These are phyloP conservation scores for Phoma sp. DNA, from an alignment of 2,329 filamentous ascomycete genomes.

Conservation along the genomic window DNA sequence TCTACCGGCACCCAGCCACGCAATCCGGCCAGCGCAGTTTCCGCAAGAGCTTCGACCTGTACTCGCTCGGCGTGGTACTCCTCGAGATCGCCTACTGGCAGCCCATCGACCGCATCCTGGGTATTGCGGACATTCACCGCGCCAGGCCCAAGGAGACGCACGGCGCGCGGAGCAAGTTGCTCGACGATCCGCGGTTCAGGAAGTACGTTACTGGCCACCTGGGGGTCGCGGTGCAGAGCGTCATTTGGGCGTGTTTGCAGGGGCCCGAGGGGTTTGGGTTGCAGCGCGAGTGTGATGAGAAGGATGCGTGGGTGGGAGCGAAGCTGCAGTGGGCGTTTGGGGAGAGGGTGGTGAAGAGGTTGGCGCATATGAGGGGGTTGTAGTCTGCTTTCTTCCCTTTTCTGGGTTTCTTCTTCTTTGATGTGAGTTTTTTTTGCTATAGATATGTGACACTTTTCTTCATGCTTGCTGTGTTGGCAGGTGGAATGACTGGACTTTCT, in stretches of 20 bases:
- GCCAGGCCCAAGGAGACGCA: constrained; percentile 50
- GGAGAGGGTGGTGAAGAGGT: not conserved
- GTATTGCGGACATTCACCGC: constrained; percentile 40
- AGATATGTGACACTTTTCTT: too few species aligned
- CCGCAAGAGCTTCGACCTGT: constrained; percentile 61
- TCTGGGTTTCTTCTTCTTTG: too few species aligned
- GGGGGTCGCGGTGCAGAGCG: constrained; percentile 32
- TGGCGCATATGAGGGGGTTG: constrained; percentile 1
- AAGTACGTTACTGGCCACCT: constrained; percentile 33
- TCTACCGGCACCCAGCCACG: constrained; percentile 59
- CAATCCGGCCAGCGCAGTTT: constrained; percentile 46
- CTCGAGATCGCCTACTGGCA: constrained; percentile 63
- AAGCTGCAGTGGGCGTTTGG: not conserved
- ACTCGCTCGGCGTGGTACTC: constrained; percentile 60
- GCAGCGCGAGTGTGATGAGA: not conserved
- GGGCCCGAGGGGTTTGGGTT: constrained; percentile 42
- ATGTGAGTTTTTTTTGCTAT: too few species aligned
- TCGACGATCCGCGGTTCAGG: constrained; percentile 27
- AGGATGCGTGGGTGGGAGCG: not conserved
- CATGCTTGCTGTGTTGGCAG: not conserved
- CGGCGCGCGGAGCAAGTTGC: constrained; percentile 43
- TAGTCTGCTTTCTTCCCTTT: not conserved
- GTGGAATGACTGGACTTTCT: too few species aligned
- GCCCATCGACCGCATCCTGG: constrained; percentile 54
- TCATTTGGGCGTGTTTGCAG: constrained; percentile 40